Evolutionary conservation across 1,284 basidiomycete species (phyloP), one percentile per base, ranked within the genome.

Genomic region (Microbotryomycetes sp.): DNA sequence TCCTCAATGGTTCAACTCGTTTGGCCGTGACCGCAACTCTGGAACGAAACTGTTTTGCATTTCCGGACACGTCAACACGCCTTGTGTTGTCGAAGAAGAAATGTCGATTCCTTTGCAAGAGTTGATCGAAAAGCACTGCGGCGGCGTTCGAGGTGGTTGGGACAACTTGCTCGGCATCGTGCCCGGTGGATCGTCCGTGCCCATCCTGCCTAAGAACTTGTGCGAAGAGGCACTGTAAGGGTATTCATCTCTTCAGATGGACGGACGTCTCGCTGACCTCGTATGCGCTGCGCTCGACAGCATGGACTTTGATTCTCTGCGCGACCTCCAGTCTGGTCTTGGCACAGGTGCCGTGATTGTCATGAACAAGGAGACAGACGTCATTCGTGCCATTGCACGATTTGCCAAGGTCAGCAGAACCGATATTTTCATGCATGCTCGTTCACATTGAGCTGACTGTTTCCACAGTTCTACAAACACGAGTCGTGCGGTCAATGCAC

Each of bases 401-500:
- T 97, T 97, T 79, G 81, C 91, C 60, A 84, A 88, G 68, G 85
- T 85, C 67, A n/a, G 80, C 74, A 18, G 47, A 24, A 61, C 16
- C 30, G n/a, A 7, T 53, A 31, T 24, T 4, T 56, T 29, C 15
- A 23, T 1, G 6, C 11, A 3, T 24, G 27, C 16, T 18, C 2
- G 18, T n/a, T 49, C 21, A 41, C 35, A 11, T 41, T 41, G 18
- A 41, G 18, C 35, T 41, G 35, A 41, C 35, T 9, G 9, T 11
- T 18, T 30, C 45, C 27, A n/a, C 63, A 86, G 81, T 94, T 96
- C 79, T 96, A 96, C 81, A 96, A 97, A 78, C 94, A 97, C 79
- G 96, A 97, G 77, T 94, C 91, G 4, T 98, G 94, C 73, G 96
- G 96, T 24, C 96, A 97, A 77, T 98, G 93, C 75, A 97, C 94